Evolutionary conservation across 371 early-diverging fungal species (phyloP).

Genomic region (Mortierella sp.): DNA sequence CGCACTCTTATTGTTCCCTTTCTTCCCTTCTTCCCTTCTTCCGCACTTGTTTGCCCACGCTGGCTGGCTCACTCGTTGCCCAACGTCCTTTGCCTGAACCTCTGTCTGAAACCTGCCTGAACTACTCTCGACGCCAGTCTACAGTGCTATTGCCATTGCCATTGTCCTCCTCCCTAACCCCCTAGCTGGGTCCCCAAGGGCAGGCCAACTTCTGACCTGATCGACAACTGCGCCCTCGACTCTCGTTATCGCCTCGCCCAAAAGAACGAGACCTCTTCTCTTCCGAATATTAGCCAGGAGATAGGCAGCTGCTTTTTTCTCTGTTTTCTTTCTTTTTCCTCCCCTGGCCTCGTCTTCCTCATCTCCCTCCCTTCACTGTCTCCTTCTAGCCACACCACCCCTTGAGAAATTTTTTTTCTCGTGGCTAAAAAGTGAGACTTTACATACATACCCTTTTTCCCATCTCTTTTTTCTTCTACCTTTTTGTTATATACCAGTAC

Average conservation of each 20-base stretch:
- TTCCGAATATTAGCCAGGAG: background rate
- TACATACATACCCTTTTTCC: background rate
- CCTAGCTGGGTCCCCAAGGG: constrained; percentile 7
- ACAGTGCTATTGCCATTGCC: no score
- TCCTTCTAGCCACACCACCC: background rate
- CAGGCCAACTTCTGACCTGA: background rate
- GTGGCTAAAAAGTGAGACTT: background rate
- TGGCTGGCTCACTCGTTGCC: no score
- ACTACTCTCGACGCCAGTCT: no score
- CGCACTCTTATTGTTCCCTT: background rate
- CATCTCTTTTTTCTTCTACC: background rate
- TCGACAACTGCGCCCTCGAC: background rate
- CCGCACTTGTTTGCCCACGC: no score
- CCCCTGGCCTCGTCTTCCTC: background rate
- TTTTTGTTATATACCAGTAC: constrained; percentile 8
- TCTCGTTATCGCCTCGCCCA: background rate
- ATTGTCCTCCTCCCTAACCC: background rate
- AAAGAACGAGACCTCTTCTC: background rate
- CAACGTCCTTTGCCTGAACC: no score
- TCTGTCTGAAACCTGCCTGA: no score
- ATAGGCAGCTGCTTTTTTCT: background rate
- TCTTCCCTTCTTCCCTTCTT: background rate
- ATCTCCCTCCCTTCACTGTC: constrained; percentile 6
- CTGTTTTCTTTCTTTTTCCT: background rate
- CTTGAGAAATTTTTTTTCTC: constrained; percentile 5